Evolutionary conservation across 192 early-diverging fungal genomes (phyloP).

Genomic region (Coemansia sp.): DNA sequence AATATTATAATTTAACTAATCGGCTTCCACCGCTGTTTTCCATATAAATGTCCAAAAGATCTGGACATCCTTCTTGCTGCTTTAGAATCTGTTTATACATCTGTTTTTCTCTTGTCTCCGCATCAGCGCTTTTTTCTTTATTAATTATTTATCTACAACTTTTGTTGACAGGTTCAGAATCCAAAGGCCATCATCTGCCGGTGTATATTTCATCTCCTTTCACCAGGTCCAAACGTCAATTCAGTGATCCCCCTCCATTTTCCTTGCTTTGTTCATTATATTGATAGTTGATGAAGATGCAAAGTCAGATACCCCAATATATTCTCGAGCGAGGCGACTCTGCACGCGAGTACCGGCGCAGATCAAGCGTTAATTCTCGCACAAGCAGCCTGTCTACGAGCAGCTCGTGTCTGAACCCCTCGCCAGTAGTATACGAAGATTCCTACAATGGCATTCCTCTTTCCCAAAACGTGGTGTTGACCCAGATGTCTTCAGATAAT

Average conservation of each 20-base stretch:
- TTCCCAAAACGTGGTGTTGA: not conserved
- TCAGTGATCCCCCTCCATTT: not conserved
- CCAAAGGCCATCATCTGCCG: too few relatives aligned
- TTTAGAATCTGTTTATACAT: too few relatives aligned
- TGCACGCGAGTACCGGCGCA: constrained; percentile 46
- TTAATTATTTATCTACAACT: too few relatives aligned
- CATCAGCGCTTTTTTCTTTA: too few relatives aligned
- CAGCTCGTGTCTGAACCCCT: not conserved
- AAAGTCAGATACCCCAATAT: constrained; percentile 29
- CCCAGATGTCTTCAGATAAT: not conserved
- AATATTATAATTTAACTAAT: too few relatives aligned
- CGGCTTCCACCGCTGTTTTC: too few relatives aligned
- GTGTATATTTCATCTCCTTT: too few relatives aligned
- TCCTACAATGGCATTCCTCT: not conserved
- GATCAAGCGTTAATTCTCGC: constrained; percentile 44
- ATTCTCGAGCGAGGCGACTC: constrained; percentile 44
- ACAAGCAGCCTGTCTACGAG: constrained; percentile 35
- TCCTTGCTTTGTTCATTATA: not conserved
- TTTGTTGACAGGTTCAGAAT: too few relatives aligned
- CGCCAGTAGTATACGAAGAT: not conserved
- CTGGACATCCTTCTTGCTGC: too few relatives aligned
- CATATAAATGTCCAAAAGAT: too few relatives aligned
- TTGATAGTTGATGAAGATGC: constrained; percentile 9
- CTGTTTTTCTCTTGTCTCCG: too few relatives aligned
- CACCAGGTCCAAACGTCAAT: too few relatives aligned